Percentiles rank a stretch among this genome's conserved stretches.
Evolutionary conservation across 768 basidiomycete species (phyloP).

Genomic region (Aureoboletus auriporus): DNA sequence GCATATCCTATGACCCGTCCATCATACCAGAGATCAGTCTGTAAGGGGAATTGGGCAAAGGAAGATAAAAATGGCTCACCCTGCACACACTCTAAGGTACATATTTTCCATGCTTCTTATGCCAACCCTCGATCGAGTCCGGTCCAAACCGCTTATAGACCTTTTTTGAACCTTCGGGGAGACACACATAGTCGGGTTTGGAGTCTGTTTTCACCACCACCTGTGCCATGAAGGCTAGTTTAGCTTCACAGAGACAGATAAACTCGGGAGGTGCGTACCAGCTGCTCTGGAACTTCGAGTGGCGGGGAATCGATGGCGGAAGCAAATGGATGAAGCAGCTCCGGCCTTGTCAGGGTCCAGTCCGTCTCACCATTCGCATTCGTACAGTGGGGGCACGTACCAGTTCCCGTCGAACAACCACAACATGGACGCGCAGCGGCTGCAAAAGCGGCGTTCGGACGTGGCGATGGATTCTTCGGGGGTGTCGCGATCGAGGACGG

Average conservation of each 20-base stretch:
- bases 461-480: constrained; percentile 41
- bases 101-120: constrained; percentile 47
- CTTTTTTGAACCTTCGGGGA: constrained; percentile 57
- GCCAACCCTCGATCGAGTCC: constrained; percentile 55
- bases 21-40: no score
- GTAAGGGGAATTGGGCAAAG: no score
- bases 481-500: constrained; percentile 55
- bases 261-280: constrained; percentile 39
- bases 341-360: constrained; percentile 52
- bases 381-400: constrained; percentile 29
- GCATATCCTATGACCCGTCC: background rate
- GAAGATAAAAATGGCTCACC: no score
- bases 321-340: constrained; percentile 63
- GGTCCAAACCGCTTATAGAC: constrained; percentile 41
- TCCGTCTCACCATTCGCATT: background rate
- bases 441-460: constrained; percentile 63
- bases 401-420: constrained; percentile 59
- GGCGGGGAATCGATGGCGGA: constrained; percentile 61
- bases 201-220: constrained; percentile 44
- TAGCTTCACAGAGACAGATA: no score
- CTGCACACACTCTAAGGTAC: constrained; percentile 9
- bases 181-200: constrained; percentile 56
- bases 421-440: constrained; percentile 60
- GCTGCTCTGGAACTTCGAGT: constrained; percentile 45
- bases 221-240: constrained; percentile 23